phyloP scores from a whole-genome alignment of 225 moss, liverwort and hornwort genomes.

The Bryoerythrophyllum caledonicum region DNA sequence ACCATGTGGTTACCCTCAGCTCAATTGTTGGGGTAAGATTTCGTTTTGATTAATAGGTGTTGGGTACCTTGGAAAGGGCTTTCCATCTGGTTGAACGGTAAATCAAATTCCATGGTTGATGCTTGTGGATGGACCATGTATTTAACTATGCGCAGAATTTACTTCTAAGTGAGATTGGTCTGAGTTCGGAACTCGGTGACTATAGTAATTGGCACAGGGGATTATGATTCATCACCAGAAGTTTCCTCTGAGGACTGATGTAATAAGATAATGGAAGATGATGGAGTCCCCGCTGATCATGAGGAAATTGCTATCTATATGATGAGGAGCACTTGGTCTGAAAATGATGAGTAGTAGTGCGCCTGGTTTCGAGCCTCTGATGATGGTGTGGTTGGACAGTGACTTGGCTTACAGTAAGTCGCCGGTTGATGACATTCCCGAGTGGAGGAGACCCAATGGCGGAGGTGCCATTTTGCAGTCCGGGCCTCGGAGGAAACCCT shows the following conservation, averaged over 20 bases:
- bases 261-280: conserved; percentile 31
- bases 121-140: background rate
- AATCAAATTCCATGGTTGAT: conserved; percentile 9
- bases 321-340: conserved; percentile 19
- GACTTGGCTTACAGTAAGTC: conserved; percentile 80
- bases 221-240: conserved; percentile 38
- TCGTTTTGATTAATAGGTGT: background rate
- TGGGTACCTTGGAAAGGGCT: conserved; percentile 12
- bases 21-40: background rate
- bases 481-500: conserved; percentile 80
- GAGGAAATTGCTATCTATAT: conserved; percentile 23
- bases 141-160: no score
- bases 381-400: conserved; percentile 60
- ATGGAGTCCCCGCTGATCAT: conserved; percentile 21
- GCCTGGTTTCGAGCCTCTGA: no score
- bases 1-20: background rate
- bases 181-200: conserved; percentile 28
- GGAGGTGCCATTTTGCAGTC: conserved; percentile 65
- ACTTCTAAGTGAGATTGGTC: conserved; percentile 3
- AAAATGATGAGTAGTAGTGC: conserved; percentile 18
- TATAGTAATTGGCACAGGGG: conserved; percentile 50
- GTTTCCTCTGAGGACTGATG: conserved; percentile 26
- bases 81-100: background rate
- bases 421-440: conserved; percentile 87
- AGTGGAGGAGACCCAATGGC: conserved; percentile 90